phyloP scores from a whole-genome alignment of 257 asterid genomes.

The Petunia axillaris region DNA sequence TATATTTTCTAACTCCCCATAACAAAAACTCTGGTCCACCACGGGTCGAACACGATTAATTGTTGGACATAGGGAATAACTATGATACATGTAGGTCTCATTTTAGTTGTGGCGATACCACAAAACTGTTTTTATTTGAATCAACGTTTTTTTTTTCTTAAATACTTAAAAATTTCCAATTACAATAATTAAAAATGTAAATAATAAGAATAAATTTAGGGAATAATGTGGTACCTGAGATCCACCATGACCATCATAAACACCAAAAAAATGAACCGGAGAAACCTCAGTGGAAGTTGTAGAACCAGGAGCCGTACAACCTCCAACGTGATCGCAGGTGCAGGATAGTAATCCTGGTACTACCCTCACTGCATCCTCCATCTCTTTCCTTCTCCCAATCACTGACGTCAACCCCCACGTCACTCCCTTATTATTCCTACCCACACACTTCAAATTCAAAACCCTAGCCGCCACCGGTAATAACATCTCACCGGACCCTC shows the following conservation, averaged over 20 bases:
- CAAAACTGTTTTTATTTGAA: too few relatives aligned
- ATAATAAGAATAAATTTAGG: too few relatives aligned
- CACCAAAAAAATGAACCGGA: constrained; percentile 49
- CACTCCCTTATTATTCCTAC: constrained; percentile 18
- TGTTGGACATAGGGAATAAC: too few relatives aligned
- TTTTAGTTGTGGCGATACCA: too few relatives aligned
- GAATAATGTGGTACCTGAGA: constrained; percentile 35
- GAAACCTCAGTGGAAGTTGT: constrained; percentile 30
- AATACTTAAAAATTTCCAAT: too few relatives aligned
- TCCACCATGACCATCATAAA: constrained; percentile 55
- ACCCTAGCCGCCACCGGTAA: background rate
- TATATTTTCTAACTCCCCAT: too few relatives aligned
- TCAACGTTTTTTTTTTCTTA: too few relatives aligned
- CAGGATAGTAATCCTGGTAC: constrained; percentile 25
- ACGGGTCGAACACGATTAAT: too few relatives aligned
- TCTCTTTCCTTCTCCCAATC: constrained; percentile 33
- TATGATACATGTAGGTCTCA: too few relatives aligned
- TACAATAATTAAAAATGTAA: too few relatives aligned
- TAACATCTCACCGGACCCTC: background rate
- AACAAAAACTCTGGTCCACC: too few relatives aligned
- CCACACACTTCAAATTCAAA: background rate
- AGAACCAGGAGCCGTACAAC: constrained; percentile 23
- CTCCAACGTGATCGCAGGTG: constrained; percentile 24
- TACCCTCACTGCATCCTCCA: constrained; percentile 46
- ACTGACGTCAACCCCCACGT: constrained; percentile 25